Conservation (phyloP, 169 alveolate species). For the Plasmodium gonderi region DNA sequence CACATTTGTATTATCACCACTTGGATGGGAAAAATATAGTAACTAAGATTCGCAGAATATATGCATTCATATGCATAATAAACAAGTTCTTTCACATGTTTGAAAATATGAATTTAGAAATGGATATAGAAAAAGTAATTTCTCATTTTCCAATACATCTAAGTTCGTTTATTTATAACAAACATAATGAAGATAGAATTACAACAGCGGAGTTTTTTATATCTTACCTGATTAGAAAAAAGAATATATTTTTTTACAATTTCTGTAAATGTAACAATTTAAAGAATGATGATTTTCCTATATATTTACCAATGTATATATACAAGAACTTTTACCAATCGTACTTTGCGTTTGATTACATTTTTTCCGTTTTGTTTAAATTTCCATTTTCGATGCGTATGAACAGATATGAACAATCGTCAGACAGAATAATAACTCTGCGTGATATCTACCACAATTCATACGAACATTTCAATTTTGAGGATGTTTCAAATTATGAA, state of each 20-base stretch:
- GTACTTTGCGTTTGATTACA: slow-evolving; percentile 3
- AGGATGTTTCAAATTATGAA: background rate
- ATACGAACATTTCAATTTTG: background rate
- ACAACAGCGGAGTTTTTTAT: slow-evolving; percentile 27
- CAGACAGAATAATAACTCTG: background rate
- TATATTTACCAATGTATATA: slow-evolving; percentile 38
- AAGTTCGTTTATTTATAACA: slow-evolving; percentile 40
- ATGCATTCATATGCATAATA: slow-evolving; percentile 34
- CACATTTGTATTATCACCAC: slow-evolving; percentile 13
- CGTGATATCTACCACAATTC: background rate
- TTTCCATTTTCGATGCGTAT: background rate
- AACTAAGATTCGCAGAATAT: slow-evolving; percentile 3
- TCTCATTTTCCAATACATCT: slow-evolving; percentile 40
- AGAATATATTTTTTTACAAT: background rate
- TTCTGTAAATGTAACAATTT: slow-evolving; percentile 27
- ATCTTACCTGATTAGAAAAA: slow-evolving; percentile 41
- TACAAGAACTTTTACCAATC: slow-evolving; percentile 35
- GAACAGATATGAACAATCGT: background rate
- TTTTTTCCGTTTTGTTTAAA: slow-evolving; percentile 21
- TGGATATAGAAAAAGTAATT: slow-evolving; percentile 11
- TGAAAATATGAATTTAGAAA: slow-evolving; percentile 17
- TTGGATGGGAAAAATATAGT: background rate
- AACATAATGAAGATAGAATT: slow-evolving; percentile 56
- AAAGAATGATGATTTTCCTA: slow-evolving; percentile 4
- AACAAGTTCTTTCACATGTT: slow-evolving; percentile 19